Percentiles rank a stretch among this genome's conserved stretches.
These are phyloP conservation scores for Chytriomyces hyalinus DNA, from an alignment of 192 early-diverging fungal species.

Conservation along the genomic window DNA sequence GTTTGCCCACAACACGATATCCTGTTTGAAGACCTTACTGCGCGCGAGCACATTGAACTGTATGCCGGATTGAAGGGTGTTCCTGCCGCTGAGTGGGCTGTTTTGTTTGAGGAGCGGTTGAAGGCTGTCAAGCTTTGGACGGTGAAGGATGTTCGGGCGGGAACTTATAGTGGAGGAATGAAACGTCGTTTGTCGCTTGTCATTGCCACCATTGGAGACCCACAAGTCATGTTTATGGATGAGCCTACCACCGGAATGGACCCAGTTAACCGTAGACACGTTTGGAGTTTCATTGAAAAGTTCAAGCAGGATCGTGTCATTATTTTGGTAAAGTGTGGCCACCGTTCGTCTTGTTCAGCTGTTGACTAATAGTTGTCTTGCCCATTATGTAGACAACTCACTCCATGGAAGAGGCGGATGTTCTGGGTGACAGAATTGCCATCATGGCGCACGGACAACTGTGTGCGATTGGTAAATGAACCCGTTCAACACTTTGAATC, in stretches of 20 bases:
- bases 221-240: constrained; percentile 71
- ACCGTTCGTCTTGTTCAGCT: neutral
- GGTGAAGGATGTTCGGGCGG: constrained; percentile 65
- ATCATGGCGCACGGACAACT: constrained; percentile 78
- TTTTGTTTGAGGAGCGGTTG: constrained; percentile 68
- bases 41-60: constrained; percentile 72
- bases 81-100: constrained; percentile 46
- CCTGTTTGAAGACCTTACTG: constrained; percentile 76
- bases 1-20: constrained; percentile 82
- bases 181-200: constrained; percentile 73
- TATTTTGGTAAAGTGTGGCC: constrained; percentile 45
- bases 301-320: constrained; percentile 77
- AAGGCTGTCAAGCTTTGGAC: constrained; percentile 71
- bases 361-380: neutral
- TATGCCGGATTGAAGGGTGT: constrained; percentile 82
- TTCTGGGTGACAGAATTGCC: constrained; percentile 67
- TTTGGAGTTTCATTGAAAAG: constrained; percentile 79
- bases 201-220: constrained; percentile 76
- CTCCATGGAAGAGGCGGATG: constrained; percentile 66
- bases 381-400: constrained; percentile 50
- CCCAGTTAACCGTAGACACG: constrained; percentile 77
- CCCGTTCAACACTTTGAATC: too few relatives aligned
- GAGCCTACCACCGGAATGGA: constrained; percentile 80
- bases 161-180: constrained; percentile 77
- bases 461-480: constrained; percentile 52